A percentile compares a stretch with the other conserved stretches of the same genome.
These are phyloP conservation scores for Trifolium dubium DNA, from an alignment of 306 rosid genomes.

Conservation along the genomic window DNA sequence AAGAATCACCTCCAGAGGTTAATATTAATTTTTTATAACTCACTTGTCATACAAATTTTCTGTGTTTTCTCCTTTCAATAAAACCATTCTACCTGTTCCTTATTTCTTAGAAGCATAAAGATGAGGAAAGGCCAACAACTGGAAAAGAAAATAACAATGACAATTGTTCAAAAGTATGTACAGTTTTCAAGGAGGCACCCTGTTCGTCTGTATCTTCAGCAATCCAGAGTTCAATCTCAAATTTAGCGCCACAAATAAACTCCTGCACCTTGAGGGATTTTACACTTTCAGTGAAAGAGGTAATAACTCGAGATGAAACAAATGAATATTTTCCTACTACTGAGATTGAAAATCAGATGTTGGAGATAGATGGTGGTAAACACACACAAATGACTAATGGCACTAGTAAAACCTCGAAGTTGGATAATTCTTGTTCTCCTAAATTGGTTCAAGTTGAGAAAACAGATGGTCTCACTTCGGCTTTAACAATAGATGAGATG, in stretches of 20 bases:
- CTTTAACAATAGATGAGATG: conserved; percentile 62
- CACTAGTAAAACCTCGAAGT: conserved; percentile 52
- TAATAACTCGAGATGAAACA: conserved; percentile 49
- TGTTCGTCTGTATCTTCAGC: conserved; percentile 66
- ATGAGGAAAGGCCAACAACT: conserved; percentile 53
- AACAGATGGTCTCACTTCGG: conserved; percentile 56
- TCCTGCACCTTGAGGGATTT: conserved; percentile 58
- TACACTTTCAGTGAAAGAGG: conserved; percentile 66
- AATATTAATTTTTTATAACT: conserved; percentile 29
- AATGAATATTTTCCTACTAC: conserved; percentile 54
- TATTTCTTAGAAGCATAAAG: conserved; percentile 54
- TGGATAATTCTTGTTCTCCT: conserved; percentile 53
- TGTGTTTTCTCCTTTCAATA: conserved; percentile 31
- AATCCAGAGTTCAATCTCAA: conserved; percentile 52
- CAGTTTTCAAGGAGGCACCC: conserved; percentile 62
- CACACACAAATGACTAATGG: conserved; percentile 48
- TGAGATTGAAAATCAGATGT: conserved; percentile 57
- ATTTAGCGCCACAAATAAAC: conserved; percentile 49
- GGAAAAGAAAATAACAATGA: conserved; percentile 60
- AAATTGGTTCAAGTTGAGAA: conserved; percentile 59
- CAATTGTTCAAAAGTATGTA: conserved; percentile 56
- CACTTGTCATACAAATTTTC: conserved; percentile 12
- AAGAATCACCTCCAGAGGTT: conserved; percentile 75
- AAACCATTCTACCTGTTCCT: conserved; percentile 36
- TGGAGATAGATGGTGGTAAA: conserved; percentile 57